Evolutionary conservation across 108 stramenopile species (phyloP).

Genomic region (Heterococcus sp.): DNA sequence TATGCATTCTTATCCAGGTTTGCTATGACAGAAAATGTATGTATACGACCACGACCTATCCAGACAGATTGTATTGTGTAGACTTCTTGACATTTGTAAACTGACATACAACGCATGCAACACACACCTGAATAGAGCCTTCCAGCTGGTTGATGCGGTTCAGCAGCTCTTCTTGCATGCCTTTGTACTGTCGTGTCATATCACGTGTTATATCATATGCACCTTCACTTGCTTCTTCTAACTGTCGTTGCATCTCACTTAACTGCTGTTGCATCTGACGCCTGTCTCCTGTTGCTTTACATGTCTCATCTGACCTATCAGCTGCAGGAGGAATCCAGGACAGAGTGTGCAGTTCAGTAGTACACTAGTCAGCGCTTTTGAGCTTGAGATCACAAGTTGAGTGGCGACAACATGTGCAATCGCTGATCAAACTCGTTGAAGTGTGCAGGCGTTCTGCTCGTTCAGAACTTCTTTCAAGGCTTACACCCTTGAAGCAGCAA

Average conservation of each 20-base stretch:
- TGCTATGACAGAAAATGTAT: no score
- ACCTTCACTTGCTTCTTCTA: conserved; percentile 52
- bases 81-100: no score
- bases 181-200: conserved; percentile 81
- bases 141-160: conserved; percentile 72
- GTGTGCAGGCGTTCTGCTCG: not conserved
- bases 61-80: no score
- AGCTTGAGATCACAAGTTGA: not conserved
- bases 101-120: no score
- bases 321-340: conserved; percentile 5
- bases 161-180: conserved; percentile 74
- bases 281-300: conserved; percentile 45
- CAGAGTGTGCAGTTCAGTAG: not conserved
- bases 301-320: conserved; percentile 50
- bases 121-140: conserved; percentile 56
- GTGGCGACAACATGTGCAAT: not conserved
- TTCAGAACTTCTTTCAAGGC: no score
- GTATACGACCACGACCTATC: no score
- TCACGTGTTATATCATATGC: conserved; percentile 62
- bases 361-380: not conserved
- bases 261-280: conserved; percentile 52
- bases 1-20: no score
- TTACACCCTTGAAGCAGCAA: no score
- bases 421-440: not conserved
- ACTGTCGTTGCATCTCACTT: conserved; percentile 55